Percentiles rank a stretch among this genome's conserved stretches.
Conservation (phyloP, 2,329 filamentous ascomycete genomes). For the Stagonosporopsis chrysanthemi region DNA sequence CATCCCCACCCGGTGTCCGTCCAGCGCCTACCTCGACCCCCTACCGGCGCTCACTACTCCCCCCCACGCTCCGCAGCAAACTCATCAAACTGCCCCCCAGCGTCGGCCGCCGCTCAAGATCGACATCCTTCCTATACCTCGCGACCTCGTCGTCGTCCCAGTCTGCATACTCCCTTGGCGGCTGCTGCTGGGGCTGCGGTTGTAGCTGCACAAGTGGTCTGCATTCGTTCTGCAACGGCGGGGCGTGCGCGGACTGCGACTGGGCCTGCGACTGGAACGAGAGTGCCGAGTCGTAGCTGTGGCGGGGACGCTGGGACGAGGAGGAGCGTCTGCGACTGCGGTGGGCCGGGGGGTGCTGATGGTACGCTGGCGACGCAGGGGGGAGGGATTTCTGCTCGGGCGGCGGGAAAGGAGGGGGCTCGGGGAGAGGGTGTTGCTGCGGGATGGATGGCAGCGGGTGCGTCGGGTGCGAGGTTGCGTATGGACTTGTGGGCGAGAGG, state of each 20-base stretch:
- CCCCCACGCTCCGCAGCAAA: conserved; percentile 24
- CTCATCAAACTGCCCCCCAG: conserved; percentile 37
- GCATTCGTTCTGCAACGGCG: too few species aligned
- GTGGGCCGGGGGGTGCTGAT: background rate
- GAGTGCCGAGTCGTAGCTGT: too few species aligned
- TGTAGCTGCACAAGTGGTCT: too few species aligned
- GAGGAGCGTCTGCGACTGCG: too few species aligned
- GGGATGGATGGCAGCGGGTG: conserved; percentile 16
- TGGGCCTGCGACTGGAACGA: too few species aligned
- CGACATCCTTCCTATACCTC: conserved; percentile 27
- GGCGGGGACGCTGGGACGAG: too few species aligned
- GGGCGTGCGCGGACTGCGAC: too few species aligned
- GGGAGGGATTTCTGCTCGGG: background rate
- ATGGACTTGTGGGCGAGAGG: conserved; percentile 2
- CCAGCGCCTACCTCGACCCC: background rate
- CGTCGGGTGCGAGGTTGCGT: conserved; percentile 5
- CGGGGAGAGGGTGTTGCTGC: conserved; percentile 18
- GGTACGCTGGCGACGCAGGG: background rate
- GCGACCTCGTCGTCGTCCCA: conserved; percentile 25
- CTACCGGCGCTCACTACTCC: conserved; percentile 18
- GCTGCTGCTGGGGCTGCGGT: background rate
- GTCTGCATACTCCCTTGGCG: conserved; percentile 13
- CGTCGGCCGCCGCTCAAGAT: conserved; percentile 37
- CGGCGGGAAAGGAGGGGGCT: conserved; percentile 4
- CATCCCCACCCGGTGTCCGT: too few species aligned